Percentiles rank a stretch among this genome's conserved stretches.
Evolutionary conservation across 2,329 filamentous ascomycete species (phyloP).

Genomic region (Fusarium proliferatum): DNA sequence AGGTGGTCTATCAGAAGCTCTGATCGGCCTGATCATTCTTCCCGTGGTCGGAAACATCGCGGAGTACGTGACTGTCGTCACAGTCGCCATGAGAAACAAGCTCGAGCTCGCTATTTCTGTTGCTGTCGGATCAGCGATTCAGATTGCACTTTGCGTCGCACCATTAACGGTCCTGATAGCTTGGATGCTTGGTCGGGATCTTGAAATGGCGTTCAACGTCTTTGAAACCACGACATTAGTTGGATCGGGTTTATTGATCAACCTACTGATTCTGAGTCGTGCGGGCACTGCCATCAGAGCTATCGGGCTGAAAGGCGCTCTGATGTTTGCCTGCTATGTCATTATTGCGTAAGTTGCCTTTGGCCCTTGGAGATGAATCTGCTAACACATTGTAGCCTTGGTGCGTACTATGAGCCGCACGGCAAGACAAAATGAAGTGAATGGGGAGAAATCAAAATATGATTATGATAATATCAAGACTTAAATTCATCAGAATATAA

Average conservation of each 20-base stretch:
- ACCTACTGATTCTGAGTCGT: conserved; percentile 79
- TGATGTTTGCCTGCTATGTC: conserved; percentile 65
- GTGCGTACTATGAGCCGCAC: conserved; percentile 33
- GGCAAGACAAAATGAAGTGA: conserved; percentile 8
- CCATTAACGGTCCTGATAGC: conserved; percentile 70
- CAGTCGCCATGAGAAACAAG: conserved; percentile 69
- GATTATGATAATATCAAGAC: conserved; percentile 31
- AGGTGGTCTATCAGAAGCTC: conserved; percentile 63
- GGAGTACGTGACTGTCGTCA: conserved; percentile 71
- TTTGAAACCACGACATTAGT: conserved; percentile 82
- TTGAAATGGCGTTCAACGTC: conserved; percentile 77
- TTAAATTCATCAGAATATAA: background rate
- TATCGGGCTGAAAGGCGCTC: conserved; percentile 62
- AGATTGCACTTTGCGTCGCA: conserved; percentile 71
- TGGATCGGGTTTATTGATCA: conserved; percentile 76
- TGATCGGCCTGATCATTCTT: conserved; percentile 71
- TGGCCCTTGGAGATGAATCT: accelerated
- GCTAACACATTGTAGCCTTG: conserved; percentile 2
- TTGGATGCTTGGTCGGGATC: conserved; percentile 65
- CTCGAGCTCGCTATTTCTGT: conserved; percentile 72
- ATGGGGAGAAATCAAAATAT: background rate
- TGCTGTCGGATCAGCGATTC: conserved; percentile 69
- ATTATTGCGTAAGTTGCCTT: conserved; percentile 55
- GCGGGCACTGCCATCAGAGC: conserved; percentile 73
- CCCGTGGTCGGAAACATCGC: conserved; percentile 72